Evolutionary conservation across 2,329 filamentous ascomycete genomes (phyloP), one percentile per base, ranked within the genome.

Genomic region (Blastomyces gilchristii): DNA sequence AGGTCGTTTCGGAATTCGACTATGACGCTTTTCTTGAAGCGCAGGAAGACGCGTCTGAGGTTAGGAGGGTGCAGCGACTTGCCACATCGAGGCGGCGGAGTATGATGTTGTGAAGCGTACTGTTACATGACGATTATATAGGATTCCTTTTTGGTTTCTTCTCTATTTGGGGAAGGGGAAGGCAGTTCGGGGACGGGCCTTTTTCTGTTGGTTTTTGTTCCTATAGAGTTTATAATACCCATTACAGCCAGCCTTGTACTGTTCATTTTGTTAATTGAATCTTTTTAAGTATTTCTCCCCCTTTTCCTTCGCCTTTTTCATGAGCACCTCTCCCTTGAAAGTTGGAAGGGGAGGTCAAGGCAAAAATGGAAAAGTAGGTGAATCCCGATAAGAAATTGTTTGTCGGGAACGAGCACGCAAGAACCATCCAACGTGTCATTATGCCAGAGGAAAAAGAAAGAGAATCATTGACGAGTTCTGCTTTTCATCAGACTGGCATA

Each of bases 21-120:
- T 43, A 60, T 41, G 45, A 62, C 37, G 52, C 34, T n/a, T 31
- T 25, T 25, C 49, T 39, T 8, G 54, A 53, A 18, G n/a, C 31
- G 25, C 53, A 58, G 11, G 28, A 45, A 37, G 50, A 16, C 25
- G 62, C 14, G 12, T 50, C n/a, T 34, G 43, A 52, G 34, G 53
- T 28, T 22, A 49, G 49, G 34, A 39, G 61, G 37, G 18, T 49
- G 16, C 71, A 74, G 53, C 71, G 74, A n/a, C 49, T 58, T 39
- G 68, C 69, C 57, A 69, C 69, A 25, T 68, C 72, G 39, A 70
- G 75, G 61, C 71, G 76, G 65, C 73, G 69, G 65, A 78, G 75
- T 63, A 78, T 76, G 74, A 75, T 77, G 72, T 34, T 63, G 39
- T 63, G 49, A 61, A 43, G 14, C 14, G 14, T 56, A 22, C 34